A percentile compares a stretch with the other conserved stretches of the same genome.
Evolutionary conservation across 1,284 basidiomycete genomes (phyloP).

Genomic region (Cryptococcus depauperatus): DNA sequence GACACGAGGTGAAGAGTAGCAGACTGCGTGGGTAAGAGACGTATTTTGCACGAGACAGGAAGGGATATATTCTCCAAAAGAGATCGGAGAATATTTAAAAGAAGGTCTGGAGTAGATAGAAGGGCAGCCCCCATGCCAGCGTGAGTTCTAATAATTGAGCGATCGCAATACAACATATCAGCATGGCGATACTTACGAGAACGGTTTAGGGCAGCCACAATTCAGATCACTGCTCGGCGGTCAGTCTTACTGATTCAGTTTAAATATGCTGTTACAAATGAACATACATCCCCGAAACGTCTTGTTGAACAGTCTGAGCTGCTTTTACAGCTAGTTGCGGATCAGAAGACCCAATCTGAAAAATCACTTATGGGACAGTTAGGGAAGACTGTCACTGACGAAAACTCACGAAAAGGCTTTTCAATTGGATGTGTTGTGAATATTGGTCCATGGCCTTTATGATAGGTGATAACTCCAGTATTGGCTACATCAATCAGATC

Average conservation of each 20-base stretch:
- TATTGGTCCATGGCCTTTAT: constrained; percentile 65
- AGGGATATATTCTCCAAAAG: constrained; percentile 69
- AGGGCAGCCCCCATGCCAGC: constrained; percentile 95
- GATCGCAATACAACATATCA: no score
- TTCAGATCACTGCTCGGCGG: constrained; percentile 39
- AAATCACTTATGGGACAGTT: constrained; percentile 36
- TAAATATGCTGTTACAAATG: neutral
- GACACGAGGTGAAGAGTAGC: constrained; percentile 81
- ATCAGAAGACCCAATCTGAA: constrained; percentile 82
- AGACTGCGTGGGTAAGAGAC: constrained; percentile 74
- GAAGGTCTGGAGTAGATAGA: constrained; percentile 78
- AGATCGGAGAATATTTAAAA: constrained; percentile 76
- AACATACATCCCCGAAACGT: constrained; percentile 71
- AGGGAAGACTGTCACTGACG: neutral
- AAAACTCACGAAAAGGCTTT: constrained; percentile 58
- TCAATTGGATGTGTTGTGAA: constrained; percentile 93
- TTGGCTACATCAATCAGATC: constrained; percentile 49
- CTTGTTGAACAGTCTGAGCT: constrained; percentile 73
- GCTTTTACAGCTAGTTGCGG: constrained; percentile 87
- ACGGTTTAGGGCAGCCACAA: constrained; percentile 83
- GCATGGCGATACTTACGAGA: constrained; percentile 52
- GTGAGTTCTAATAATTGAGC: constrained; percentile 52
- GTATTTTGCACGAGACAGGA: constrained; percentile 84
- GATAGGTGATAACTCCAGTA: constrained; percentile 84
- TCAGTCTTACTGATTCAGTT: neutral